These are phyloP conservation scores for Closterium sp. DNA, from an alignment of 139 green algal genomes.

Conservation along the genomic window DNA sequence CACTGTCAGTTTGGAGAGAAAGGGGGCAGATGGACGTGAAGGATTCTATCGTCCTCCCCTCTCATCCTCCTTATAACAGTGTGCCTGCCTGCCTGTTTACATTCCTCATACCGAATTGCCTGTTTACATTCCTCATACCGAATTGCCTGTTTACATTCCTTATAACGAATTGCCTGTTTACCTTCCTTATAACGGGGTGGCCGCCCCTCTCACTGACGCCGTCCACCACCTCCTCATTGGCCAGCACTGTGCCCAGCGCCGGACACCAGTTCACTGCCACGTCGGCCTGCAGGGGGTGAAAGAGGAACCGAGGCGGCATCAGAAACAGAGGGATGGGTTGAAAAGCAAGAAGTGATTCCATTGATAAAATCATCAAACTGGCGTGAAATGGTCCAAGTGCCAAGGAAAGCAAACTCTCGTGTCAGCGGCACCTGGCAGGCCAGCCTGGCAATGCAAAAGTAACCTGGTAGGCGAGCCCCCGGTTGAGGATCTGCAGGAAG, in stretches of 20 bases:
- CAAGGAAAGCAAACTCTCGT: background rate
- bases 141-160: too few species aligned
- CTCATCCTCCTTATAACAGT: too few species aligned
- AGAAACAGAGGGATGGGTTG: background rate
- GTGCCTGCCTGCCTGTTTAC: too few species aligned
- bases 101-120: too few species aligned
- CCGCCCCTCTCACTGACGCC: constrained; percentile 84
- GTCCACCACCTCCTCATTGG: constrained; percentile 91
- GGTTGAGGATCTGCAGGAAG: constrained; percentile 93
- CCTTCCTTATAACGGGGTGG: constrained; percentile 88
- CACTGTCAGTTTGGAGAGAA: too few species aligned
- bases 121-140: too few species aligned
- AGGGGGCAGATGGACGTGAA: too few species aligned
- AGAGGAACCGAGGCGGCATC: background rate
- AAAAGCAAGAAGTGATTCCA: too few species aligned
- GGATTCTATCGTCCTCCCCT: too few species aligned
- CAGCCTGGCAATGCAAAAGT: background rate
- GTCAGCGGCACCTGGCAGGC: background rate
- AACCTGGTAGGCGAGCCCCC: constrained; percentile 86
- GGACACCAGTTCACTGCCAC: constrained; percentile 99
- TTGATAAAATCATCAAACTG: too few species aligned
- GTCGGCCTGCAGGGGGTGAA: constrained; percentile 90
- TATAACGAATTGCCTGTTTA: too few species aligned
- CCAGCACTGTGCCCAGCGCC: constrained; percentile 90
- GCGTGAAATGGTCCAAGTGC: background rate